phyloP scores from a whole-genome alignment of 805 yeast genomes.

The Pichia sporocuriosa region DNA sequence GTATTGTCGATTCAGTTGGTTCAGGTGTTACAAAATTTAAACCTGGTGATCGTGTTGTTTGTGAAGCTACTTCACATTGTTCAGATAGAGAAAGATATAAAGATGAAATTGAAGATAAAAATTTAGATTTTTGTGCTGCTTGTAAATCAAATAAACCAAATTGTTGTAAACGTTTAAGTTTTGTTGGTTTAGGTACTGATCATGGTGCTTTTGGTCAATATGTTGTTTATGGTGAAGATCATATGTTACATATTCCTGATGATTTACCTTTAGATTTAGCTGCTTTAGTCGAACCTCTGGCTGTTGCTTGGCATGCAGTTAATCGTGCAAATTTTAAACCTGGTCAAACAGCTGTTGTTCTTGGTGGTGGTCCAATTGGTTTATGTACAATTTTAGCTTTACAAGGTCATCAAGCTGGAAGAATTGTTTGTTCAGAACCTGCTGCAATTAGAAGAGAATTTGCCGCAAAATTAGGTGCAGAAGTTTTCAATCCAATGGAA shows the following conservation, averaged over 20 bases:
- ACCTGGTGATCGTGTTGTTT: slow-evolving; percentile 53
- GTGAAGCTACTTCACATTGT: slow-evolving; percentile 56
- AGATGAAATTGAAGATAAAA: slow-evolving; percentile 26
- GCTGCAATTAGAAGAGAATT: slow-evolving; percentile 55
- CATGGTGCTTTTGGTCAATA: slow-evolving; percentile 42
- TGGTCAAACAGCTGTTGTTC: slow-evolving; percentile 42
- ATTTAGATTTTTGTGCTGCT: slow-evolving; percentile 34
- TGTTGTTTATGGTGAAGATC: slow-evolving; percentile 32
- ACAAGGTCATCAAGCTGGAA: slow-evolving; percentile 42
- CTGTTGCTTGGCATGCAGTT: slow-evolving; percentile 57
- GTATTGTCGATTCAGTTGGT: slow-evolving; percentile 36
- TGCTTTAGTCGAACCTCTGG: slow-evolving; percentile 51
- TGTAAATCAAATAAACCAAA: slow-evolving; percentile 40
- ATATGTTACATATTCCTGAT: slow-evolving; percentile 30
- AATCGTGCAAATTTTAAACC: slow-evolving; percentile 37
- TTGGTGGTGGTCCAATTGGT: slow-evolving; percentile 63
- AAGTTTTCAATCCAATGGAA: slow-evolving; percentile 43
- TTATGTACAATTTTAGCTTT: slow-evolving; percentile 49
- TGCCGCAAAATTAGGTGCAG: slow-evolving; percentile 44
- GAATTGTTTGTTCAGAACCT: slow-evolving; percentile 55
- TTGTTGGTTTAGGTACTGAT: slow-evolving; percentile 44
- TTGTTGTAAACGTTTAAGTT: slow-evolving; percentile 37
- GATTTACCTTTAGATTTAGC: slow-evolving; percentile 31
- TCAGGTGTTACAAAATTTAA: slow-evolving; percentile 35
- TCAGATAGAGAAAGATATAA: slow-evolving; percentile 28